A percentile compares a stretch with the other conserved stretches of the same genome.
These are phyloP conservation scores for Beauveria australis DNA, from an alignment of 2,329 filamentous ascomycete genomes.

Conservation along the genomic window DNA sequence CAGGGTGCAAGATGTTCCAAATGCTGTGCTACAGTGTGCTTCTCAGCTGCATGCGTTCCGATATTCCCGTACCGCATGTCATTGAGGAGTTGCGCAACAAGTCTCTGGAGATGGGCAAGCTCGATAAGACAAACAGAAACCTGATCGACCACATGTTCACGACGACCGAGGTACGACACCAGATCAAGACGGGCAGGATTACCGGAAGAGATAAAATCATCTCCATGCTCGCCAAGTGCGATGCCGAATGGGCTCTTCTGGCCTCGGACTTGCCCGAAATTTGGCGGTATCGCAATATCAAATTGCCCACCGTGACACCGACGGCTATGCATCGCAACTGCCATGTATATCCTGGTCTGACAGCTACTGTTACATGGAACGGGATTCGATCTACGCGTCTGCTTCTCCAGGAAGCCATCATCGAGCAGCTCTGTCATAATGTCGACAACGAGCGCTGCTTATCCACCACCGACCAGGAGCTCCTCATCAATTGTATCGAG, in stretches of 20 bases:
- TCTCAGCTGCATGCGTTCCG: slow-evolving; percentile 43
- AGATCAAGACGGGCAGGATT: slow-evolving; percentile 33
- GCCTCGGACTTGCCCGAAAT: slow-evolving; percentile 29
- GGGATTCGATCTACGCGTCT: slow-evolving; percentile 37
- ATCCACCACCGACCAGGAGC: slow-evolving; percentile 25
- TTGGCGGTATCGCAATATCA: slow-evolving; percentile 35
- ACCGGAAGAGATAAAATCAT: slow-evolving; percentile 27
- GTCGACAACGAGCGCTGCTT: slow-evolving; percentile 20
- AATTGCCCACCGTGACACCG: slow-evolving; percentile 29
- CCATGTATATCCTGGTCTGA: slow-evolving; percentile 38
- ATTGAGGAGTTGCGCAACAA: slow-evolving; percentile 38
- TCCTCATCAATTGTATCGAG: slow-evolving; percentile 28
- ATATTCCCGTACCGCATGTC: slow-evolving; percentile 38
- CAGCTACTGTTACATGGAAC: slow-evolving; percentile 40
- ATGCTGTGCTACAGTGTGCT: slow-evolving; percentile 44
- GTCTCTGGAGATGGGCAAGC: slow-evolving; percentile 28
- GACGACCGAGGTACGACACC: slow-evolving; percentile 38
- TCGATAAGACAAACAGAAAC: slow-evolving; percentile 32
- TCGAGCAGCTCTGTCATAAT: slow-evolving; percentile 33
- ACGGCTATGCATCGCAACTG: slow-evolving; percentile 34
- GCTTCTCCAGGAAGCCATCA: slow-evolving; percentile 39
- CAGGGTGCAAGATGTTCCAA: slow-evolving; percentile 43
- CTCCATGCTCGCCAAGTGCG: slow-evolving; percentile 30
- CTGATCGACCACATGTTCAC: slow-evolving; percentile 36
- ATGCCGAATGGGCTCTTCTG: slow-evolving; percentile 34